These are phyloP conservation scores for Pichia manshurica DNA, from an alignment of 805 yeast species.

Conservation along the genomic window DNA sequence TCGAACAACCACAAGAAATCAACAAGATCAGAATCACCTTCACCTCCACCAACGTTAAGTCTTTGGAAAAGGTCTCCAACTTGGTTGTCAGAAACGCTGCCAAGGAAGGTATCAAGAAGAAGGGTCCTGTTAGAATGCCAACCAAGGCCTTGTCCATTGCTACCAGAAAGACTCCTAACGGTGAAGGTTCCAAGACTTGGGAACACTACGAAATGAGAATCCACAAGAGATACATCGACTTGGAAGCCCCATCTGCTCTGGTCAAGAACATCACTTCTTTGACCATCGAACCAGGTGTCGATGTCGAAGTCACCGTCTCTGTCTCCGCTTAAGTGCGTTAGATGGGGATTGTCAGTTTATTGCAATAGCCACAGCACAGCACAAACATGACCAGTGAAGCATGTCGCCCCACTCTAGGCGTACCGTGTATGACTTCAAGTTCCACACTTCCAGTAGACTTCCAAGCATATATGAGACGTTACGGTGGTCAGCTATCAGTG, in stretches of 20 bases:
- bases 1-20: slow-evolving; percentile 74
- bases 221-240: slow-evolving; percentile 99
- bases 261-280: slow-evolving; percentile 96
- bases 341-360: too few species aligned
- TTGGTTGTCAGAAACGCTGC: slow-evolving; percentile 86
- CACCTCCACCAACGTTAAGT: slow-evolving; percentile 98
- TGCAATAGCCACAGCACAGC: not conserved
- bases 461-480: slow-evolving; percentile 41
- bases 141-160: slow-evolving; percentile 96
- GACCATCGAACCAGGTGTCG: slow-evolving; percentile 99
- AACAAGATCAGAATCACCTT: slow-evolving; percentile 98
- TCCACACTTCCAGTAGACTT: slow-evolving; percentile 7
- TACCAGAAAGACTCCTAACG: slow-evolving; percentile 99
- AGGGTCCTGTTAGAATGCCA: slow-evolving; percentile 99
- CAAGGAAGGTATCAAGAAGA: slow-evolving; percentile 76
- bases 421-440: slow-evolving; percentile 41
- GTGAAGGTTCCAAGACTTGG: slow-evolving; percentile 99
- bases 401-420: slow-evolving; percentile 45
- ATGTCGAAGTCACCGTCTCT: slow-evolving; percentile 90
- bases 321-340: slow-evolving; percentile 71
- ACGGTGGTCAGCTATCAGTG: slow-evolving; percentile 57
- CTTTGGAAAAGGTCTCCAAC: slow-evolving; percentile 92
- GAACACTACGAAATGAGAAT: slow-evolving; percentile 99
- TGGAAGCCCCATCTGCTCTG: slow-evolving; percentile 90
- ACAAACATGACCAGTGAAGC: not conserved